Percentiles rank a stretch among this genome's conserved stretches.
These are phyloP conservation scores for Calonectria pteridis DNA, from an alignment of 2,329 filamentous ascomycete species.

Conservation along the genomic window DNA sequence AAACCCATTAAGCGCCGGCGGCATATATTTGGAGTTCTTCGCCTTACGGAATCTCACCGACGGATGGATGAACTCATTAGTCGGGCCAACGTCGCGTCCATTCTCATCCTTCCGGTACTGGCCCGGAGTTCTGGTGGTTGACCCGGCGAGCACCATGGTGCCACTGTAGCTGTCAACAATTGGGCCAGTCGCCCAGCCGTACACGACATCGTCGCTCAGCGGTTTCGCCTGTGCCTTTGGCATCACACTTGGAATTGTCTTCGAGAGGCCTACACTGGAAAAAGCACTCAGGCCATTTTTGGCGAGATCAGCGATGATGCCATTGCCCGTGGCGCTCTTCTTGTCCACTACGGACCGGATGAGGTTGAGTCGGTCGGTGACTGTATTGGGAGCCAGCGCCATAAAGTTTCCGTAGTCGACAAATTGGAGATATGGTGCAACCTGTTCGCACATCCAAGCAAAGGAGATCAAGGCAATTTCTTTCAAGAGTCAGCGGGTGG, in stretches of 20 bases:
- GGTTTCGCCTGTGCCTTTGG: neutral
- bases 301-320: neutral
- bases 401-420: neutral
- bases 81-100: neutral
- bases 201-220: neutral
- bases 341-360: neutral
- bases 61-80: neutral
- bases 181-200: neutral
- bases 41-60: neutral
- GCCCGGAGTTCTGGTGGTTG: neutral
- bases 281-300: neutral
- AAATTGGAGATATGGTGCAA: neutral
- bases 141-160: neutral
- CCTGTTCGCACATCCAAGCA: constrained; percentile 5
- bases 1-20: neutral
- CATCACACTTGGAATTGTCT: neutral
- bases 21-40: neutral
- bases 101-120: neutral
- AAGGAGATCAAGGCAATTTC: neutral
- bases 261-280: neutral
- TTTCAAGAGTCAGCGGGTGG: neutral
- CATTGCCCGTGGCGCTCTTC: neutral
- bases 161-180: neutral
- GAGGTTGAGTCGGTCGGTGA: neutral
- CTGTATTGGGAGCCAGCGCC: neutral